phyloP scores from a whole-genome alignment of 1,284 basidiomycete genomes.

The Tilletia caries region DNA sequence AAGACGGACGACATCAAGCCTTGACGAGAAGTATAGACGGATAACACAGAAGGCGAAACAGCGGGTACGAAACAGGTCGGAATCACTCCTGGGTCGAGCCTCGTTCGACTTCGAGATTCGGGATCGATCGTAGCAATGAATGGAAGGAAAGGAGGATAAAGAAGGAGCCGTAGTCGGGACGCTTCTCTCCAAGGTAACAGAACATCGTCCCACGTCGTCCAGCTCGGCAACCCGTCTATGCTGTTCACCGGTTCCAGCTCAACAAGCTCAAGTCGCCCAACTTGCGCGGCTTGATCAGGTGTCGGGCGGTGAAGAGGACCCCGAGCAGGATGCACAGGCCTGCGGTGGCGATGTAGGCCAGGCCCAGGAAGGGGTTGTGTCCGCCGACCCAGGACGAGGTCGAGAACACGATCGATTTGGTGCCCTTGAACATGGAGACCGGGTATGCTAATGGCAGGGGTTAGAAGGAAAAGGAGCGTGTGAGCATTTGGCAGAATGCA shows the following conservation, averaged over 20 bases:
- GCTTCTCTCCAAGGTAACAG: no score
- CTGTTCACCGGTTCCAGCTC: constrained; percentile 44
- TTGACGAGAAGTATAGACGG: no score
- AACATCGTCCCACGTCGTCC: no score
- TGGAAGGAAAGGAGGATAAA: no score
- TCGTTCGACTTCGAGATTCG: no score
- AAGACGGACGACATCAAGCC: no score
- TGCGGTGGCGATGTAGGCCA: constrained; percentile 89
- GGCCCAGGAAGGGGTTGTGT: constrained; percentile 93
- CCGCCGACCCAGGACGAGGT: constrained; percentile 98
- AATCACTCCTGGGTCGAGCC: no score
- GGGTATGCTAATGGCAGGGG: constrained; percentile 96
- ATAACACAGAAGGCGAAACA: no score
- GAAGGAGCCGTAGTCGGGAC: no score
- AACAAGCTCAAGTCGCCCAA: constrained; percentile 56
- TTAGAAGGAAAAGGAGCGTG: background rate
- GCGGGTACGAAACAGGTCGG: no score
- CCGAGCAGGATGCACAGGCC: constrained; percentile 83
- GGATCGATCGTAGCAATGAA: no score
- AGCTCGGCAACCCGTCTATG: background rate
- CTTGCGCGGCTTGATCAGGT: constrained; percentile 86
- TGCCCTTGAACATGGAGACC: constrained; percentile 83
- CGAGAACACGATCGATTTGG: constrained; percentile 92
- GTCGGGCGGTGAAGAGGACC: constrained; percentile 80
- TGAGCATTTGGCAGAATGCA: background rate